Conservation (phyloP, 208 protist species). For the Strigomonas culicis region DNA sequence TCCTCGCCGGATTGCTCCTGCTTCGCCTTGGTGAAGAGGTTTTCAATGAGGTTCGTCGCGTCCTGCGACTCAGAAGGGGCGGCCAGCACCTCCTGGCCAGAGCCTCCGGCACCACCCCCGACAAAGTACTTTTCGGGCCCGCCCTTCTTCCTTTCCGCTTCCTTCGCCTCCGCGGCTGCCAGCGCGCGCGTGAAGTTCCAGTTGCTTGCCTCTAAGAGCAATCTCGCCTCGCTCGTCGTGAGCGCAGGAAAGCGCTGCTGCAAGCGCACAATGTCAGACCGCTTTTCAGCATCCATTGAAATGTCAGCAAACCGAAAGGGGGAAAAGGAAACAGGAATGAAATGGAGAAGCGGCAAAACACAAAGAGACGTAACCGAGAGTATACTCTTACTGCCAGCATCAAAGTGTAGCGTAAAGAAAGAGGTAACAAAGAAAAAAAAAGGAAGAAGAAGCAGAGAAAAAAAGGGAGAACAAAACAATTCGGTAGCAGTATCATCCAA, state of each 20-base stretch:
- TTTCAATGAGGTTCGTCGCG: constrained; percentile 21
- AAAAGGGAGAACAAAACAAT: background rate
- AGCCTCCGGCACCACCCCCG: constrained; percentile 42
- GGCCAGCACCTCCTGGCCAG: constrained; percentile 51
- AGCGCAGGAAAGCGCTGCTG: constrained; percentile 33
- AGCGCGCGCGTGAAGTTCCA: constrained; percentile 34
- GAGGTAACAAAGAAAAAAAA: constrained; percentile 2
- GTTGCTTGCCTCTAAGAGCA: constrained; percentile 25
- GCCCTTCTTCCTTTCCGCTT: constrained; percentile 10
- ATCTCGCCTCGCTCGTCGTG: constrained; percentile 25
- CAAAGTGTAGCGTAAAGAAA: background rate
- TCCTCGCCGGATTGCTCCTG: constrained; percentile 14
- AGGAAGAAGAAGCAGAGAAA: background rate
- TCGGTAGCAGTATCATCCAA: too few species aligned
- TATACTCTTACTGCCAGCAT: too few species aligned
- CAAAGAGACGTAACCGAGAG: too few species aligned
- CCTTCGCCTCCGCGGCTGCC: constrained; percentile 21
- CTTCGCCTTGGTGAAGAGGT: constrained; percentile 29
- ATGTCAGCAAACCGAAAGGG: constrained; percentile 1
- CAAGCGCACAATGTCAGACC: constrained; percentile 26
- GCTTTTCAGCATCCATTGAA: constrained; percentile 28
- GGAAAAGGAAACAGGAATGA: constrained; percentile 2
- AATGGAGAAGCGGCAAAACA: constrained; percentile 14
- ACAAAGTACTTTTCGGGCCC: constrained; percentile 44
- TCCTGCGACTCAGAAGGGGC: constrained; percentile 16